These are phyloP conservation scores for Ophiosphaerella narmari DNA, from an alignment of 2,329 filamentous ascomycete species.

Conservation along the genomic window DNA sequence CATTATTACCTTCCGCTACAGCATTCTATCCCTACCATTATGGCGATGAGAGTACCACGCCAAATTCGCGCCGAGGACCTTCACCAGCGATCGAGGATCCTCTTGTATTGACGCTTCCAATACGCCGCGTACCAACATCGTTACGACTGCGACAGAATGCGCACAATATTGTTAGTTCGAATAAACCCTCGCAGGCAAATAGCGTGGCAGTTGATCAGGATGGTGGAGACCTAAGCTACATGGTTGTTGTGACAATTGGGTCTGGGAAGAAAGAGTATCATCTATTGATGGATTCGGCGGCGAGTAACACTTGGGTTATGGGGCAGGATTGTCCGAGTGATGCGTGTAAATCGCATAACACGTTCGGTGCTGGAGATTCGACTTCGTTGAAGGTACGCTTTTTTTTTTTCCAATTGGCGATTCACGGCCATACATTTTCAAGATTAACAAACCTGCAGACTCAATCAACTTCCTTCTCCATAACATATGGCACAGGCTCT, in stretches of 20 bases:
- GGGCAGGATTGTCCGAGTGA: constrained; percentile 67
- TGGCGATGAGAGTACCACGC: constrained; percentile 6
- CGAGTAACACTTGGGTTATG: constrained; percentile 82
- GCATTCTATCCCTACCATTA: constrained; percentile 45
- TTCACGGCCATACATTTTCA: neutral
- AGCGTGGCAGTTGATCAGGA: constrained; percentile 59
- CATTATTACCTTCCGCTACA: constrained; percentile 28
- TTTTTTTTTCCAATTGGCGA: neutral
- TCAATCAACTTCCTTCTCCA: constrained; percentile 61
- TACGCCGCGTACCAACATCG: constrained; percentile 38
- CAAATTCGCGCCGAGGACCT: constrained; percentile 9
- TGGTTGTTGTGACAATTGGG: constrained; percentile 57
- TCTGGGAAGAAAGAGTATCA: constrained; percentile 56
- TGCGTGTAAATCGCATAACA: constrained; percentile 71
- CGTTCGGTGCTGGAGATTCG: constrained; percentile 70
- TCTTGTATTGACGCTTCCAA: constrained; percentile 28
- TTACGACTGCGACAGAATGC: constrained; percentile 51
- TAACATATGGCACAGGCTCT: constrained; percentile 77
- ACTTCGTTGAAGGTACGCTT: constrained; percentile 56
- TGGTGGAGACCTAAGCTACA: constrained; percentile 60
- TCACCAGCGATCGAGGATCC: constrained; percentile 2
- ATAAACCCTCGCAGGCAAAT: constrained; percentile 44
- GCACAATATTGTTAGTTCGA: constrained; percentile 50
- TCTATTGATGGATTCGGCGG: constrained; percentile 60
- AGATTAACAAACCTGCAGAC: constrained; percentile 35